Base-by-base conservation (phyloP, 192 early-diverging fungal genomes). In the Podila epicladia region DNA sequence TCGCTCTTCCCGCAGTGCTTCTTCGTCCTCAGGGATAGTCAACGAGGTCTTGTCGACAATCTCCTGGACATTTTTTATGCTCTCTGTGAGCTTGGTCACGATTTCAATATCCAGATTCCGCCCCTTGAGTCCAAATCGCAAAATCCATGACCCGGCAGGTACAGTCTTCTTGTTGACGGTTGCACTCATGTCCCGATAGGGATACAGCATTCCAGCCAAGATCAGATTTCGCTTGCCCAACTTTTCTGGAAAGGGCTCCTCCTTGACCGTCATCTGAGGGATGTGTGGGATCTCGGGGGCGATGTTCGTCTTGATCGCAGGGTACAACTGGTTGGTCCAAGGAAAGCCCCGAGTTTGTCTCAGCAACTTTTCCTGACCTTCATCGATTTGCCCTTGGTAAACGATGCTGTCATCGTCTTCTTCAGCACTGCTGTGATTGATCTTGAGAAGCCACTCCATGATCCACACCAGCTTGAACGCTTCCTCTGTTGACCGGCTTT, bases 111-210 rank as follows among this genome's bases (percentile, higher is more conserved):
- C 79, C 17, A 58, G 48, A 35, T 85, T 87, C 26, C 64, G 73
- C 71, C 92, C 88, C 78, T 93, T 95, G 29, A 93, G 58, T 19
- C 86, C 82, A 67, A 91, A 89, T 48, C 90, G 90, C 3, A 92
- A 64, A 9, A 92, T 86, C 41, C 84, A 77, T 5, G 83, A 73
- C 1, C 84, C 82, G 26, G 84, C 86, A 3, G 90, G 72, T 7
- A 87, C 65, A 0, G 20, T 24, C 63, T 85, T 86, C 60, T 85
- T 89, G 31, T 85, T 85, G 32, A 88, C 83, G 22, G 67, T 61
- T 1, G 75, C 77, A 1, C 69, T 65, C 41, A 88, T 76, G 9
- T 75, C 65, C 32, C 76, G 77, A 64, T 82, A 91, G 1, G 92
- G 92, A 24, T 87, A 88, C 28, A 91, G 13, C 64, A 85, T 92